phyloP scores from a whole-genome alignment of 2,329 filamentous ascomycete species.

The Aspergillus arachidicola region DNA sequence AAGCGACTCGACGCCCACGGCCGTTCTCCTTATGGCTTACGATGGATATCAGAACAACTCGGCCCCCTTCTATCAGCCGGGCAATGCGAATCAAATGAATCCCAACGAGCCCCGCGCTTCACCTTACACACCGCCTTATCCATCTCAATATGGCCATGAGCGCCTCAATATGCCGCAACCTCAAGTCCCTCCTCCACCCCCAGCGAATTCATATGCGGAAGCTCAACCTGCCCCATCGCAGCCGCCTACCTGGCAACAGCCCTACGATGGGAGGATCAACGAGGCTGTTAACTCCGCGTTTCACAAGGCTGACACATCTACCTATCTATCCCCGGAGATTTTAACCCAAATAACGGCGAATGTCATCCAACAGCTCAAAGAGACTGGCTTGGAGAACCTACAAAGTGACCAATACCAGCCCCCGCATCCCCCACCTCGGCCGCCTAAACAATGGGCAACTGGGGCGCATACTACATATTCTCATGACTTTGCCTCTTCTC shows the following conservation, averaged over 20 bases:
- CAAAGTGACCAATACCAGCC: conserved; percentile 27
- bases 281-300: conserved; percentile 62
- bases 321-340: conserved; percentile 60
- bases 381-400: conserved; percentile 41
- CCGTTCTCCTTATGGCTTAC: conserved; percentile 41
- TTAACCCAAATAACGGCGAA: conserved; percentile 63
- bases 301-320: conserved; percentile 51
- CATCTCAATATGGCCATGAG: conserved; percentile 33
- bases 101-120: conserved; percentile 27
- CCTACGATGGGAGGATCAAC: conserved; percentile 47
- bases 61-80: conserved; percentile 32
- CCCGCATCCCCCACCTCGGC: conserved; percentile 31
- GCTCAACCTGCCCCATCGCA: conserved; percentile 23
- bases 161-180: conserved; percentile 41
- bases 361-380: conserved; percentile 61
- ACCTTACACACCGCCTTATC: conserved; percentile 35
- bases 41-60: conserved; percentile 41
- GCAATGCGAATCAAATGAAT: conserved; percentile 26
- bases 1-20: conserved; percentile 2
- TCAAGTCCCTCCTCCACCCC: conserved; percentile 28
- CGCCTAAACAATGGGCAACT: conserved; percentile 27
- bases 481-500: conserved; percentile 23
- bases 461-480: conserved; percentile 17
- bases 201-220: conserved; percentile 22
- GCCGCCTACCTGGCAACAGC: conserved; percentile 21